Conservation (phyloP, 2,329 filamentous ascomycete genomes). For the Ceratocystis harringtonii region DNA sequence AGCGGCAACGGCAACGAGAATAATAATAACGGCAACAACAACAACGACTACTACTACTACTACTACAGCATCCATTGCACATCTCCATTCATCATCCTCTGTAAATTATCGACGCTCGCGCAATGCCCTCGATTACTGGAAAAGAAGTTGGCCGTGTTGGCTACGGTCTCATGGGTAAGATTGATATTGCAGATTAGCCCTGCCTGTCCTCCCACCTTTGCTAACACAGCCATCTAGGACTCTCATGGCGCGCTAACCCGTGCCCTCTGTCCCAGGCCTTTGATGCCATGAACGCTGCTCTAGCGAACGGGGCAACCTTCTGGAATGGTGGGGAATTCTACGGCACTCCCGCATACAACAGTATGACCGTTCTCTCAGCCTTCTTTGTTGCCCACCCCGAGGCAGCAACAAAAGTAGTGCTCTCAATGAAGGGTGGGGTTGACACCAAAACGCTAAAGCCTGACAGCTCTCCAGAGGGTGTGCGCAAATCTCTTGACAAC, state of each 20-base stretch:
- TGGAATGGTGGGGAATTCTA: conserved; percentile 56
- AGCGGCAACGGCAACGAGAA: too few species aligned
- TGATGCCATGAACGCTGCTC: conserved; percentile 39
- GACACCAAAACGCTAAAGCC: conserved; percentile 26
- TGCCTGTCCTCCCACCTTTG: background rate
- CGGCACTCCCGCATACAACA: conserved; percentile 42
- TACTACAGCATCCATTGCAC: background rate
- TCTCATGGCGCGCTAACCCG: conserved; percentile 30
- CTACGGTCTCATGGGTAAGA: conserved; percentile 40
- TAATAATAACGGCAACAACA: too few species aligned
- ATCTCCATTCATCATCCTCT: background rate
- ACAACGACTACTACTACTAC: too few species aligned
- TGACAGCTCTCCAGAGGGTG: conserved; percentile 38
- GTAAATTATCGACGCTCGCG: background rate
- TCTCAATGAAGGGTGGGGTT: conserved; percentile 46
- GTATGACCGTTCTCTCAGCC: conserved; percentile 41
- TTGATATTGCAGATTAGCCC: background rate
- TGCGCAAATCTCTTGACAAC: conserved; percentile 44
- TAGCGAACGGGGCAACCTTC: conserved; percentile 31
- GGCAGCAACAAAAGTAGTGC: conserved; percentile 44
- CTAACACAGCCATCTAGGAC: conserved; percentile 22
- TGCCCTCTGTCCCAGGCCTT: conserved; percentile 35
- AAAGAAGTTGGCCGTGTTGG: conserved; percentile 36
- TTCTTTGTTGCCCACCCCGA: conserved; percentile 52
- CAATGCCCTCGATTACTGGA: conserved; percentile 26